Conservation (phyloP, 2,329 filamentous ascomycete species). For the Fusarium compactum region DNA sequence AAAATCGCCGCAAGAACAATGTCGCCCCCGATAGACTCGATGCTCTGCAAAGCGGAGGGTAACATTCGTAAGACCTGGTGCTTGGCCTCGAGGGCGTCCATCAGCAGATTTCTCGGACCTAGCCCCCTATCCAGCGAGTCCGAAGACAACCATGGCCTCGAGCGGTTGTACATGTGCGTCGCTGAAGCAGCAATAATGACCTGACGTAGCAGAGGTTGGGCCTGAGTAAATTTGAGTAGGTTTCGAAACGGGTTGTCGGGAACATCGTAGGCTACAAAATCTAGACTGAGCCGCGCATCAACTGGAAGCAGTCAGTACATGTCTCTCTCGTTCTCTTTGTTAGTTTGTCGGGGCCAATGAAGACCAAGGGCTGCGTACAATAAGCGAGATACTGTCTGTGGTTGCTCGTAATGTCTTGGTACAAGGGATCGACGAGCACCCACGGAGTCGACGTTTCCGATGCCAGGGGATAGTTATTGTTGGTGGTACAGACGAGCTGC, state of each 20-base stretch:
- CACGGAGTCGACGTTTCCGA: constrained; percentile 50
- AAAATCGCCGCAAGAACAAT: constrained; percentile 60
- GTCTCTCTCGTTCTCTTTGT: constrained; percentile 23
- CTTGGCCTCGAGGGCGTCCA: constrained; percentile 61
- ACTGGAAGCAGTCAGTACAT: constrained; percentile 52
- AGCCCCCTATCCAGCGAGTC: constrained; percentile 43
- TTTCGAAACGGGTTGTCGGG: constrained; percentile 62
- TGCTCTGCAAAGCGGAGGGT: constrained; percentile 54
- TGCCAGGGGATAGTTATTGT: constrained; percentile 35
- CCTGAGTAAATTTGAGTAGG: constrained; percentile 57
- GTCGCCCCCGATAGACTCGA: constrained; percentile 54
- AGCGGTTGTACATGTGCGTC: constrained; percentile 60
- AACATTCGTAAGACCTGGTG: constrained; percentile 59
- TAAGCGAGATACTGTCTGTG: constrained; percentile 58
- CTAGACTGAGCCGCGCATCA: constrained; percentile 63
- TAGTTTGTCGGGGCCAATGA: constrained; percentile 9
- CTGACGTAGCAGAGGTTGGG: constrained; percentile 58
- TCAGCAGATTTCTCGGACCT: constrained; percentile 50
- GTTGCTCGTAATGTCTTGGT: constrained; percentile 66
- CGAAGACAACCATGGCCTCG: constrained; percentile 50
- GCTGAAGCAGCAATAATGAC: constrained; percentile 63
- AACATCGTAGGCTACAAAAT: constrained; percentile 62
- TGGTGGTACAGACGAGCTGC: constrained; percentile 48
- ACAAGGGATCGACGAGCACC: constrained; percentile 58
- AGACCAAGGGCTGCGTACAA: constrained; percentile 49